A percentile compares a stretch with the other conserved stretches of the same genome.
Conservation (phyloP, 176 grass and related monocot species). For the Stipa capillata region DNA sequence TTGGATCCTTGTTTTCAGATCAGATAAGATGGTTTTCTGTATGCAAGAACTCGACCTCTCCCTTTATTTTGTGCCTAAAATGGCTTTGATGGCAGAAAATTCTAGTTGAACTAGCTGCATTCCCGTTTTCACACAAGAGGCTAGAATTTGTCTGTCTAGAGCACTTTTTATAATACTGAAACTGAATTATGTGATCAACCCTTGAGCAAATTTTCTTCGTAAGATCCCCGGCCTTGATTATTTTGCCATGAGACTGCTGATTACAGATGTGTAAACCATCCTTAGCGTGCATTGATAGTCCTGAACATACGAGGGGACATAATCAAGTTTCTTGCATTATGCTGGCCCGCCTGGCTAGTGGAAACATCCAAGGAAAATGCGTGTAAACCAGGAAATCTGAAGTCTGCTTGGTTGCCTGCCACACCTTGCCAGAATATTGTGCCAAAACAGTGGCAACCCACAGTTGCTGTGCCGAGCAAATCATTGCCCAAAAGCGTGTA, state of each 20-base stretch:
- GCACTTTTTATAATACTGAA: background rate
- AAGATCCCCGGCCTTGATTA: background rate
- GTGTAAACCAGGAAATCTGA: background rate
- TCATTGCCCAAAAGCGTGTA: too few species aligned
- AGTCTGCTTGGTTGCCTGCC: background rate
- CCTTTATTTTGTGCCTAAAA: conserved; percentile 3
- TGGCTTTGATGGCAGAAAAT: background rate
- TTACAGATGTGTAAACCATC: background rate
- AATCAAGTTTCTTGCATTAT: too few species aligned
- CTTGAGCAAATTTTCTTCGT: background rate
- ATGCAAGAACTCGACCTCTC: background rate
- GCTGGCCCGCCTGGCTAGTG: too few species aligned
- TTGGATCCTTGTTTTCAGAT: background rate
- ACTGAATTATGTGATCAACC: background rate
- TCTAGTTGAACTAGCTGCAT: background rate
- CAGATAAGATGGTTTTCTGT: background rate
- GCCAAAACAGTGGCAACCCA: background rate
- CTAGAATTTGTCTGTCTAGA: background rate
- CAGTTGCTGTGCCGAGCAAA: too few species aligned
- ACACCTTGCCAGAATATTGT: background rate
- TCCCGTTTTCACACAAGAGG: background rate
- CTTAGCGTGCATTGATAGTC: background rate
- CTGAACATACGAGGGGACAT: background rate
- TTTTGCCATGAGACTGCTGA: background rate
- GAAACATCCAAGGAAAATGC: background rate